phyloP scores from a whole-genome alignment of 2,329 filamentous ascomycete genomes.

The Monilinia aucupariae region DNA sequence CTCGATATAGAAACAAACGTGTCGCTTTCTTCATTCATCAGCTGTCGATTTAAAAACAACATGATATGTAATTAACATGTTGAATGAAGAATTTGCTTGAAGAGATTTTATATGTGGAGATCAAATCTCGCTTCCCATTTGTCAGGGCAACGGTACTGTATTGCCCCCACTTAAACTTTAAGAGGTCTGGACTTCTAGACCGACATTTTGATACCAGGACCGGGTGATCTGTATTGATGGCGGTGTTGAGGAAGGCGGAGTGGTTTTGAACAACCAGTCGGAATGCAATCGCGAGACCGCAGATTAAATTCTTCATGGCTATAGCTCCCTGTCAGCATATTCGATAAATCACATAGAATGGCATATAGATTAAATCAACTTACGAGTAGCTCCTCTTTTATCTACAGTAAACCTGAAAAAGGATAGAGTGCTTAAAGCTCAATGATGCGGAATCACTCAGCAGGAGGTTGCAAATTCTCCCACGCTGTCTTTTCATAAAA shows the following conservation, averaged over 20 bases:
- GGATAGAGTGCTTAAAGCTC: neutral
- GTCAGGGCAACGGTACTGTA: neutral
- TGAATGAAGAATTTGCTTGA: neutral
- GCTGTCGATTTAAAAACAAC: neutral
- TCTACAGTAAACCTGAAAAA: neutral
- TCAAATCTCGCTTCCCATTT: conserved; percentile 7
- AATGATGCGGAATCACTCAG: neutral
- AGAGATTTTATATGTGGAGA: conserved; percentile 11
- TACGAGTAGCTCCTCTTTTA: neutral
- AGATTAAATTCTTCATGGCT: neutral
- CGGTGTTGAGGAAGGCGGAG: neutral
- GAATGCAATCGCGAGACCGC: neutral
- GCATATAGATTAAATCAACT: neutral
- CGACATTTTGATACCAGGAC: neutral
- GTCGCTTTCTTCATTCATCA: neutral
- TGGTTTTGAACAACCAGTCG: neutral
- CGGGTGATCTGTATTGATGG: neutral
- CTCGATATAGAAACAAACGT: neutral
- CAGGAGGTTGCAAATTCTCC: conserved; percentile 20
- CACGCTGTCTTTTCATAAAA: conserved; percentile 30
- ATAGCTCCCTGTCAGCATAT: neutral
- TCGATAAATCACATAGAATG: neutral
- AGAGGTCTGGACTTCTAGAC: neutral
- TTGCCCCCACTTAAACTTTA: conserved; percentile 4
- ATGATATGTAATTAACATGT: neutral